Percentiles rank a stretch among this genome's conserved stretches.
phyloP scores from a whole-genome alignment of 2,329 filamentous ascomycete species.

The Aspergillus arachidicola region DNA sequence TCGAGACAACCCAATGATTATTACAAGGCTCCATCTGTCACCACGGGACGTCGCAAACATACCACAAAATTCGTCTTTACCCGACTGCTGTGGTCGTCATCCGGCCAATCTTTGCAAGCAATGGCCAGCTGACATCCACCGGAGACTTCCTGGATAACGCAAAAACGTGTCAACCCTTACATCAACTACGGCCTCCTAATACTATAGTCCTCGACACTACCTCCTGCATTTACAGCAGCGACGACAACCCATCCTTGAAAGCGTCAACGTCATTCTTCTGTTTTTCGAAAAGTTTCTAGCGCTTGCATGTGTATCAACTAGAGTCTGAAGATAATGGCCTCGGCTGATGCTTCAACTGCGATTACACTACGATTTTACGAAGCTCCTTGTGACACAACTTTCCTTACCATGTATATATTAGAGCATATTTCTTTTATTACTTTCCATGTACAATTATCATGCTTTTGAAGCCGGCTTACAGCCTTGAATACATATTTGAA shows the following conservation, averaged over 20 bases:
- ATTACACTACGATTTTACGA: neutral
- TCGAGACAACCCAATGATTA: neutral
- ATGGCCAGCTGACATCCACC: neutral
- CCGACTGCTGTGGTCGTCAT: slow-evolving; percentile 5
- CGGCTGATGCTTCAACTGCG: neutral
- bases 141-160: neutral
- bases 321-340: neutral
- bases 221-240: neutral
- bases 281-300: neutral
- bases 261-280: neutral
- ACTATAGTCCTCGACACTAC: neutral
- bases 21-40: neutral
- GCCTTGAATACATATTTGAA: neutral
- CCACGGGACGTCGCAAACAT: neutral
- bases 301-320: neutral
- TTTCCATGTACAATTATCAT: neutral
- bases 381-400: neutral
- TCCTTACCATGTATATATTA: neutral
- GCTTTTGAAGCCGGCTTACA: neutral
- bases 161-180: neutral
- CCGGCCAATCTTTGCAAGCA: neutral
- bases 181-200: neutral
- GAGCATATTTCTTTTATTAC: neutral
- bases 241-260: neutral
- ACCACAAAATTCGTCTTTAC: neutral